Evolutionary conservation across 768 basidiomycete species (phyloP).

Genomic region (Asterophora lycoperdoides): DNA sequence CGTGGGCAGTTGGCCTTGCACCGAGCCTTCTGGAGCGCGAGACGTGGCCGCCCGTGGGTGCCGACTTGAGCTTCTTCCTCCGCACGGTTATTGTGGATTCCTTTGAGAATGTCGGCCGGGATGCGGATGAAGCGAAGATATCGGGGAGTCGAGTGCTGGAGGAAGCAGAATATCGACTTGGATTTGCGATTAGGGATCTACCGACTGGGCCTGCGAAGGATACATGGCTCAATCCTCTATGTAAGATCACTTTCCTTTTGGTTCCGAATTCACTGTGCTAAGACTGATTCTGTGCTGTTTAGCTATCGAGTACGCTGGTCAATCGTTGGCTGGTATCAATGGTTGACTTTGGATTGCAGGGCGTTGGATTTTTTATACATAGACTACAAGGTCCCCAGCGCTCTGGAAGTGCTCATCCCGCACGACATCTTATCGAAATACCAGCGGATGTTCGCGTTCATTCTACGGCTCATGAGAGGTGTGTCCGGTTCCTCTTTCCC

Average conservation of each 20-base stretch:
- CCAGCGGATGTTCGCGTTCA: conserved; percentile 76
- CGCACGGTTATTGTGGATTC: conserved; percentile 84
- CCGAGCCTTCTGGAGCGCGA: conserved; percentile 66
- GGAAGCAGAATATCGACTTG: conserved; percentile 74
- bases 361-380: conserved; percentile 89
- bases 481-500: background rate
- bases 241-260: conserved; percentile 43
- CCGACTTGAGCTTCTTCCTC: conserved; percentile 79
- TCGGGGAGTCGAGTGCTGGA: conserved; percentile 30
- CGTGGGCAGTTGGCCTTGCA: conserved; percentile 71
- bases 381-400: conserved; percentile 84
- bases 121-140: conserved; percentile 17
- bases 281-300: conserved; percentile 4
- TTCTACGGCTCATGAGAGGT: conserved; percentile 79
- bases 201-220: conserved; percentile 59
- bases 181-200: conserved; percentile 80
- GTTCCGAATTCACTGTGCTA: background rate
- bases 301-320: conserved; percentile 47
- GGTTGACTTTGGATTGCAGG: conserved; percentile 32
- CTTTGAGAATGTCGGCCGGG: conserved; percentile 35
- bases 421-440: conserved; percentile 76
- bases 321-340: conserved; percentile 2
- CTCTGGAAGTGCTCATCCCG: conserved; percentile 70
- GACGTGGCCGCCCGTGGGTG: conserved; percentile 84
- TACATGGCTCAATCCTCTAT: conserved; percentile 78